Base-by-base conservation (phyloP, 2,329 filamentous ascomycete species). In the Aspergillus tubingensis region DNA sequence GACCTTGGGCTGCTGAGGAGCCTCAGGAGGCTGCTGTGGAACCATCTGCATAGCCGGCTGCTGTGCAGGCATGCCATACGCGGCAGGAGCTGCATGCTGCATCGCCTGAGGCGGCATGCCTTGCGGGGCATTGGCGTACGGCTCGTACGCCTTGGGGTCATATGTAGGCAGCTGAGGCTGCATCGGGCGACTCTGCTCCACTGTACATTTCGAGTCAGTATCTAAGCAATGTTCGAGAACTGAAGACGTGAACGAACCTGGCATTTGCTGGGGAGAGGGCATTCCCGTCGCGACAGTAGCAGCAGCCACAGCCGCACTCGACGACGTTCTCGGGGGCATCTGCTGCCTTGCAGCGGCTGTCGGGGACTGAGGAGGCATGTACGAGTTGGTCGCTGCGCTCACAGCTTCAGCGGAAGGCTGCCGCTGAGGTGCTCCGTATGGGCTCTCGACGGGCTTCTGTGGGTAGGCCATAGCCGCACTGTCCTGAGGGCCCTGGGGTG, bases 221-320 rank as follows among this genome's bases (percentile, higher is more conserved):
- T 47, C 25, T 10, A 21, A 11, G 11, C 10, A 15, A 43, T 6
- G 17, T n/a, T 4, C 8, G 15, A 25, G 2, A 7, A 25, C 11
- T 8, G 17, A n/a, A 11, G 10, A 13, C 32, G 50, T 21, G 69
- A 57, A 65, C 73, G 62, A 73, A 77, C 74, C 73, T 60, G 78
- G 75, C 30, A 75, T 69, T 54, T 79, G 75, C 60, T 79, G 77
- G 48, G 76, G 77, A 44, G 76, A 74, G 21, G 79, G 77, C 70
- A 82, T 79, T 19, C 77, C 78, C 57, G 76, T 75, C 38, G 80
- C 79, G 2, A 80, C 82, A 8, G 79, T 80, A 3, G 83, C 82
- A 0, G 82, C 81, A 0, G 78, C 74, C 10, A 80, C 32, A 36
- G 32, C 78, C 13, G 82, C 81, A 36, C 77, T 71, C 57, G 80